Conservation (phyloP, 1,284 basidiomycete genomes). For the Inonotus hispidus region DNA sequence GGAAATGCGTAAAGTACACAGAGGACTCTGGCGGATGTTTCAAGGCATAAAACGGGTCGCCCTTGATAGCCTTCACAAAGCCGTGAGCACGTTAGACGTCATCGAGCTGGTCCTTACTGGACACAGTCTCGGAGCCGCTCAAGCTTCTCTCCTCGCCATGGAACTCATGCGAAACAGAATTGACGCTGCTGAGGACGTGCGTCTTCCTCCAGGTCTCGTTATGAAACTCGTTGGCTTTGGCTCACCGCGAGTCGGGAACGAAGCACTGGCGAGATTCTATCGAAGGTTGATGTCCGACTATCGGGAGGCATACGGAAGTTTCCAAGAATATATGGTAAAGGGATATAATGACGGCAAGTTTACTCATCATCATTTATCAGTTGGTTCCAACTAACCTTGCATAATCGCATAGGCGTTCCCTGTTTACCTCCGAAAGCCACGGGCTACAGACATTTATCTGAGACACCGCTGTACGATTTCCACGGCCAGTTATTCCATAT, state of each 20-base stretch:
- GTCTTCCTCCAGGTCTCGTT: not conserved
- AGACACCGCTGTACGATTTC: constrained; percentile 41
- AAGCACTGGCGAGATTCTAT: constrained; percentile 38
- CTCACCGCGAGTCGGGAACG: constrained; percentile 42
- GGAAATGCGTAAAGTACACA: constrained; percentile 32
- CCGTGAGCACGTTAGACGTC: constrained; percentile 29
- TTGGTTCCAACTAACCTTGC: not conserved
- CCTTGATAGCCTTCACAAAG: constrained; percentile 29
- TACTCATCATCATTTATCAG: not conserved
- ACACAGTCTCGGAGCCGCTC: constrained; percentile 46
- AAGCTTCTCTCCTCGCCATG: constrained; percentile 42
- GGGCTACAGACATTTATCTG: constrained; percentile 48
- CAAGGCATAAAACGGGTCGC: constrained; percentile 34
- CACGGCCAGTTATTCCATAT: constrained; percentile 41
- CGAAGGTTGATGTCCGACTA: constrained; percentile 31
- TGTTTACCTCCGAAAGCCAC: constrained; percentile 42
- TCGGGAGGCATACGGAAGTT: constrained; percentile 32
- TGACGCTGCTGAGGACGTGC: constrained; percentile 21
- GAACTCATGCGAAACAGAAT: constrained; percentile 35
- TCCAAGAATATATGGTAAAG: constrained; percentile 46
- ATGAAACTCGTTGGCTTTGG: constrained; percentile 46
- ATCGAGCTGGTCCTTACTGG: constrained; percentile 43
- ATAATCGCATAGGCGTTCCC: constrained; percentile 40
- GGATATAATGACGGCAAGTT: constrained; percentile 49
- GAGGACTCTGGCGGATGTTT: constrained; percentile 50